Evolutionary conservation across 1,139 yeast species (phyloP).

Genomic region (Blastobotrys elegans): DNA sequence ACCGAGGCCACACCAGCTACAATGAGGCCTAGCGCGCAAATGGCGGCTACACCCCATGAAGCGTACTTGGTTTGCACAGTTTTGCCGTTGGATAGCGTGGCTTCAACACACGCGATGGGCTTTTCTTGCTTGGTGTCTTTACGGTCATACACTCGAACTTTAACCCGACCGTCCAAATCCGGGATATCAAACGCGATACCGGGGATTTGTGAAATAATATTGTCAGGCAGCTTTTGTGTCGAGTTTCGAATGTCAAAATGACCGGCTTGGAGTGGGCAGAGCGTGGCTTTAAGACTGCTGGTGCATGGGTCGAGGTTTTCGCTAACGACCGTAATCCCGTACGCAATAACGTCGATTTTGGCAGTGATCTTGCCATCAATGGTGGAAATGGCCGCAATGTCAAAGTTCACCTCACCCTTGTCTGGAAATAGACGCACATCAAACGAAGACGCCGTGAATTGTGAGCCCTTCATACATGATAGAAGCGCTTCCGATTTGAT

Average conservation of each 20-base stretch:
- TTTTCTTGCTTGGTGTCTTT: slow-evolving; percentile 15
- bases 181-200: slow-evolving; percentile 85
- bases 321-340: slow-evolving; percentile 69
- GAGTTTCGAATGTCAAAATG: slow-evolving; percentile 67
- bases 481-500: slow-evolving; percentile 68
- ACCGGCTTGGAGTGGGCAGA: slow-evolving; percentile 86
- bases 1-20: slow-evolving; percentile 85
- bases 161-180: slow-evolving; percentile 87
- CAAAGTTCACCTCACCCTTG: slow-evolving; percentile 57
- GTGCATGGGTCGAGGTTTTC: slow-evolving; percentile 60
- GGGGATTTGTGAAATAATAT: slow-evolving; percentile 54
- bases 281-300: slow-evolving; percentile 35
- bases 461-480: slow-evolving; percentile 90
- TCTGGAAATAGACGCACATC: slow-evolving; percentile 68
- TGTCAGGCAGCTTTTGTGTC: slow-evolving; percentile 38
- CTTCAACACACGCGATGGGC: slow-evolving; percentile 91
- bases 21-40: slow-evolving; percentile 80
- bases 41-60: slow-evolving; percentile 94
- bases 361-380: slow-evolving; percentile 72
- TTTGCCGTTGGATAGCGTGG: slow-evolving; percentile 78
- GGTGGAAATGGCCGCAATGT: slow-evolving; percentile 74
- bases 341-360: slow-evolving; percentile 62
- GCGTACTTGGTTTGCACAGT: slow-evolving; percentile 95
- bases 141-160: slow-evolving; percentile 52
- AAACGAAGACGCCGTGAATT: slow-evolving; percentile 81